Conservation (phyloP, 2,329 filamentous ascomycete genomes). For the Penicillium capsulatum region DNA sequence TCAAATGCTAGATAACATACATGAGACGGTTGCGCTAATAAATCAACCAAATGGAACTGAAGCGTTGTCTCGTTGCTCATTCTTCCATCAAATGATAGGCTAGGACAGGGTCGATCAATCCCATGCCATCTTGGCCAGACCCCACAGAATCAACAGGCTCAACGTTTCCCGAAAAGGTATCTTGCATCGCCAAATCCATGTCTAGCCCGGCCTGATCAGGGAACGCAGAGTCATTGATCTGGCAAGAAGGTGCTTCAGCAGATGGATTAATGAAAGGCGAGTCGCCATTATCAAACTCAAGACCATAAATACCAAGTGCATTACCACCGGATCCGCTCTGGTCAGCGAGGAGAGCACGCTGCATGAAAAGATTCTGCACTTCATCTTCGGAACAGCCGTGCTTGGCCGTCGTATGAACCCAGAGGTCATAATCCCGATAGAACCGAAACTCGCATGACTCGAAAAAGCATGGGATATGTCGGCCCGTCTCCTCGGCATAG, state of each 20-base stretch:
- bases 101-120: constrained; percentile 35
- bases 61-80: too few relatives aligned
- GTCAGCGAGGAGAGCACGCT: constrained; percentile 36
- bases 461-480: constrained; percentile 51
- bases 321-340: constrained; percentile 23
- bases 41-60: too few relatives aligned
- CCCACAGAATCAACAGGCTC: constrained; percentile 24
- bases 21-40: not conserved
- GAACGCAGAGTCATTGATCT: not conserved
- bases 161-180: constrained; percentile 4
- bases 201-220: constrained; percentile 5
- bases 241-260: not conserved
- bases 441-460: constrained; percentile 53
- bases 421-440: constrained; percentile 55
- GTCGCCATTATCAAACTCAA: constrained; percentile 27
- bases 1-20: not conserved
- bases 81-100: constrained; percentile 29
- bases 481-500: constrained; percentile 49
- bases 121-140: constrained; percentile 30
- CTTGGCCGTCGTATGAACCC: constrained; percentile 51
- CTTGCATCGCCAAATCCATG: constrained; percentile 28
- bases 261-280: not conserved
- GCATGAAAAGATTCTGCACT: constrained; percentile 40
- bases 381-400: constrained; percentile 40
- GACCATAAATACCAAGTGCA: constrained; percentile 36